Base-by-base conservation (phyloP, 202 grass and related monocot species). In the Tripidium arundinaceum region DNA sequence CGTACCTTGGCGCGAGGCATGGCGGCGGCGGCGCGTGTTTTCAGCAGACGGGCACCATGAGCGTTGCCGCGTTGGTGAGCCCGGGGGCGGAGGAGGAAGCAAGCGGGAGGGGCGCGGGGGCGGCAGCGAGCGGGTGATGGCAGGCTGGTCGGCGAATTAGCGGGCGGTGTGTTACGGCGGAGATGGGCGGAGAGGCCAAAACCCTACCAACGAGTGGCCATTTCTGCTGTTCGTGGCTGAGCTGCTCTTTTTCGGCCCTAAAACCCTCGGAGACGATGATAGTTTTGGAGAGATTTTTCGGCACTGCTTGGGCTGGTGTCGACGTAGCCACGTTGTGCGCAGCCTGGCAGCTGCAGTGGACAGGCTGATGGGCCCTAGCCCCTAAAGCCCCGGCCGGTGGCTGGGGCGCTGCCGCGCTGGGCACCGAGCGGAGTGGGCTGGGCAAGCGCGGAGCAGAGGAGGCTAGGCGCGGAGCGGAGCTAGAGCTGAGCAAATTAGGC, bases 201-300 rank as follows among this genome's bases (percentile, higher is more conserved):
- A 81, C 65, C 37, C 78, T 70, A n/a, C 41, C 19, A 52, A 66
- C 43, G 28, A 65, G 33, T 36, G 46, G 50, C 49, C 49, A 80
- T 70, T 70, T 70, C 78, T 43, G 65, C 36, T 41, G 33, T 50
- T 65, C 26, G 60, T 22, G 61, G 11, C 11, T 54, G 43, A 15
- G 77, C 78, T n/a, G 25, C 55, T 7, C 18, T 49, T 68, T 68
- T 80, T 40, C 36, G 54, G 73, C 50, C 65, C 65, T 61, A 70
- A 70, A 80, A 58, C 65, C 78, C 66, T 68, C 15, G 21, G 19
- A 22, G 50, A 22, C 50, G 50, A 22, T 2, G n/a, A 55, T 2
- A n/a, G 42, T 2, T 55, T 55, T 22, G 19, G 50, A n/a, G 49
- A 52, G 6, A 52, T 4, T 52, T 52, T 50, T 50, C 8, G 47